phyloP scores from a whole-genome alignment of 306 rosid species.

The Boehmeria nivea region DNA sequence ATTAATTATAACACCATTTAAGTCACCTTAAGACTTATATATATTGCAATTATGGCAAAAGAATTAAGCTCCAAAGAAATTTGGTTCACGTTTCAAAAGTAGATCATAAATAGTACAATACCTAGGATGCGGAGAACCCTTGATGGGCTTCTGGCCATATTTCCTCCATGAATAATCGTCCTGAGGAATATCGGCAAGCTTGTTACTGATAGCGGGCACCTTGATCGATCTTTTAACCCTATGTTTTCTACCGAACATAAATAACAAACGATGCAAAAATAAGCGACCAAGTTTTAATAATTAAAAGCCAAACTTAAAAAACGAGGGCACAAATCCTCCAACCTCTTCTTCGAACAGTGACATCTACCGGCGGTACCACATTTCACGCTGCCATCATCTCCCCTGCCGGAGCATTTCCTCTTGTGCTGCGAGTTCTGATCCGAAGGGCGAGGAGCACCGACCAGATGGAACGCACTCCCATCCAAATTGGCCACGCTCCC shows the following conservation, averaged over 20 bases:
- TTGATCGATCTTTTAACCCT: slow-evolving; percentile 90
- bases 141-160: slow-evolving; percentile 98
- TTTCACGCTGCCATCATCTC: slow-evolving; percentile 83
- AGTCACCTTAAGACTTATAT: no score
- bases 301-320: not conserved
- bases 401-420: slow-evolving; percentile 81
- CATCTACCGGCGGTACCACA: slow-evolving; percentile 87
- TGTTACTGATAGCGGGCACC: slow-evolving; percentile 97
- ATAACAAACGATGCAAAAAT: slow-evolving; percentile 1
- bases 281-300: not conserved
- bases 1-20: no score
- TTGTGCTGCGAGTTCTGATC: slow-evolving; percentile 85
- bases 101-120: slow-evolving; percentile 19
- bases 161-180: slow-evolving; percentile 99
- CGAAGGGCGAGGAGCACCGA: slow-evolving; percentile 71
- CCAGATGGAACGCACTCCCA: slow-evolving; percentile 71
- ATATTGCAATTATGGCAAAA: slow-evolving; percentile 3
- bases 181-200: slow-evolving; percentile 96
- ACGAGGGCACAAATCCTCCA: slow-evolving; percentile 15
- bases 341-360: slow-evolving; percentile 99
- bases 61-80: slow-evolving; percentile 8
- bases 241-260: slow-evolving; percentile 59
- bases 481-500: slow-evolving; percentile 87
- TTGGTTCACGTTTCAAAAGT: not conserved
- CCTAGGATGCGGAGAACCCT: slow-evolving; percentile 99